Conservation (phyloP, 768 basidiomycete genomes). For the Exidia glandulosa region DNA sequence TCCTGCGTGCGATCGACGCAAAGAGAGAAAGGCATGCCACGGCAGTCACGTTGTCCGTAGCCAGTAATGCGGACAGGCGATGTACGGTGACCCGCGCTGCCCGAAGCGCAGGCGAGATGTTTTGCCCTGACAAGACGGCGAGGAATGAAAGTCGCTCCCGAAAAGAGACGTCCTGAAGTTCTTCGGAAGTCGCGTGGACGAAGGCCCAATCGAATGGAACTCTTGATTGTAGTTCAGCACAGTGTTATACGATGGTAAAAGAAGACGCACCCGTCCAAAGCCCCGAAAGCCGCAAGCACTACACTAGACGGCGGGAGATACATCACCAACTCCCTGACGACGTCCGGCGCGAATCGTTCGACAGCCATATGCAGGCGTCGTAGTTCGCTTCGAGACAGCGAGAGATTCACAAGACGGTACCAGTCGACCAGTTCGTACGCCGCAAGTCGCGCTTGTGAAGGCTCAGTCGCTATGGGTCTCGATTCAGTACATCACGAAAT, state of each 20-base stretch:
- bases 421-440: conserved; percentile 57
- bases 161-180: conserved; percentile 11
- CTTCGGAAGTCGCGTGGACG: conserved; percentile 18
- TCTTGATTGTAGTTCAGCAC: no score
- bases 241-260: not conserved
- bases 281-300: no score
- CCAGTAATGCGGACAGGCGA: not conserved
- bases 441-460: not conserved
- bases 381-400: conserved; percentile 27
- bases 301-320: conserved; percentile 31
- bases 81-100: not conserved
- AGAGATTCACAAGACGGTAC: conserved; percentile 37
- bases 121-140: not conserved
- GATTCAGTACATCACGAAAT: not conserved
- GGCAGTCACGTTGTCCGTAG: conserved; percentile 15
- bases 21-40: conserved; percentile 12
- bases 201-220: conserved; percentile 37
- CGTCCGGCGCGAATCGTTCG: conserved; percentile 29
- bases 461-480: not conserved
- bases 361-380: conserved; percentile 30
- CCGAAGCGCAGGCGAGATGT: not conserved
- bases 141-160: conserved; percentile 13
- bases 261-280: no score
- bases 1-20: no score
- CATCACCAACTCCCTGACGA: conserved; percentile 32